Conservation (phyloP, 2,329 filamentous ascomycete species). For the Dendryphion nanum region DNA sequence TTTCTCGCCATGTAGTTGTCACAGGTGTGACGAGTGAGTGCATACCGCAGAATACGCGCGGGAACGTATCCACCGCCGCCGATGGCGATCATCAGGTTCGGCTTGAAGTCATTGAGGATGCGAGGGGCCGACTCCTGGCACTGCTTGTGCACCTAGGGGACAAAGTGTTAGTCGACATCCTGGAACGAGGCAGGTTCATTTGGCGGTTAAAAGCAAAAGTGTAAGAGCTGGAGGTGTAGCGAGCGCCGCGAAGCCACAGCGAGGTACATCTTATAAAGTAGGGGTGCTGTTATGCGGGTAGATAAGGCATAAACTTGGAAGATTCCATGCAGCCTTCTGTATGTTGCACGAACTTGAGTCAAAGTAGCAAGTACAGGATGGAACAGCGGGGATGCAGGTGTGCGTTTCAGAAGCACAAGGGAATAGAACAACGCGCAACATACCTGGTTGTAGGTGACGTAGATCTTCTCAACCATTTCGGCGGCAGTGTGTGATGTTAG, state of each 20-base stretch:
- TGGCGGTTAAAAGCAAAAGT: slow-evolving; percentile 4
- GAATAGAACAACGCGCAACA: slow-evolving; percentile 15
- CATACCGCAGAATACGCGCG: slow-evolving; percentile 83
- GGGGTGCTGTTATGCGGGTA: not conserved
- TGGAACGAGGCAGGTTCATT: slow-evolving; percentile 1
- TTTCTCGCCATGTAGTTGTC: not conserved
- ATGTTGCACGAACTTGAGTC: not conserved
- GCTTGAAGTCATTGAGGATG: slow-evolving; percentile 83
- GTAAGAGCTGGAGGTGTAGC: not conserved
- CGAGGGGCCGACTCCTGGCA: slow-evolving; percentile 80
- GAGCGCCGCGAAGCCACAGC: not conserved
- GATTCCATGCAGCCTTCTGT: too few species aligned
- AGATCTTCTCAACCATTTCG: slow-evolving; percentile 43
- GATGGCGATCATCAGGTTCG: slow-evolving; percentile 97
- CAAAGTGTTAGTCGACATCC: slow-evolving; percentile 7
- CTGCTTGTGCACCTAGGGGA: slow-evolving; percentile 84
- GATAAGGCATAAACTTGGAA: not conserved
- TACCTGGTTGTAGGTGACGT: slow-evolving; percentile 46
- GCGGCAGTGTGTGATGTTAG: slow-evolving; percentile 4
- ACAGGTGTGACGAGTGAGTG: slow-evolving; percentile 1
- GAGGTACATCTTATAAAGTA: not conserved
- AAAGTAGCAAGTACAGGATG: not conserved
- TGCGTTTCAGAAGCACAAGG: slow-evolving; percentile 3
- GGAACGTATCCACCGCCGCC: slow-evolving; percentile 97
- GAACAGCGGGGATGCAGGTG: too few species aligned